Percentiles rank a stretch among this genome's conserved stretches.
Conservation (phyloP, 371 early-diverging fungal genomes). For the Mucor mucedo region DNA sequence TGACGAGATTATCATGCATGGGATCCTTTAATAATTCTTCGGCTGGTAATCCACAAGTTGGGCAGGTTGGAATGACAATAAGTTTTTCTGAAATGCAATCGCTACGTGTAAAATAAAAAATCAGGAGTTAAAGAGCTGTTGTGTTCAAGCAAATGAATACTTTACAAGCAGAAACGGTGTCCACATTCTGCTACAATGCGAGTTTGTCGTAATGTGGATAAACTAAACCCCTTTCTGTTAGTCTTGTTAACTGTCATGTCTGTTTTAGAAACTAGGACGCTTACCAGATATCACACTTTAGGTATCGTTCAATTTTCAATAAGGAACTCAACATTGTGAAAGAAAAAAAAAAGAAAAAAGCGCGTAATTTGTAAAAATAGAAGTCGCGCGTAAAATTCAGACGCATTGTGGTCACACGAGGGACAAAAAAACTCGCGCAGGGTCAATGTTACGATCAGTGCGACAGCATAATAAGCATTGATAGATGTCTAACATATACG, state of each 20-base stretch:
- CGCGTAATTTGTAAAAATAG: no score
- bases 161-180: slow-evolving; percentile 26
- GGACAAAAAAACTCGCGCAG: no score
- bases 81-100: slow-evolving; percentile 14
- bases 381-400: no score
- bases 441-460: no score
- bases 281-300: slow-evolving; percentile 5
- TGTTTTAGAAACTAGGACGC: neutral
- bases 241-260: no score
- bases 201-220: neutral
- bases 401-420: no score
- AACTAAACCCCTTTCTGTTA: neutral
- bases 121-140: no score
- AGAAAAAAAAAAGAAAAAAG: no score
- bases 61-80: neutral
- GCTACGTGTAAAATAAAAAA: neutral
- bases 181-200: slow-evolving; percentile 16
- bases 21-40: slow-evolving; percentile 6
- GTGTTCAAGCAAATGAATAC: neutral
- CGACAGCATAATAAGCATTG: no score
- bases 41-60: slow-evolving; percentile 19
- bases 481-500: no score
- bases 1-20: slow-evolving; percentile 17
- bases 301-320: neutral
- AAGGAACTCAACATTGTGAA: neutral